Evolutionary conservation across 1,139 yeast genomes (phyloP).

Genomic region (Zhuliangozyma parablackwelliae): DNA sequence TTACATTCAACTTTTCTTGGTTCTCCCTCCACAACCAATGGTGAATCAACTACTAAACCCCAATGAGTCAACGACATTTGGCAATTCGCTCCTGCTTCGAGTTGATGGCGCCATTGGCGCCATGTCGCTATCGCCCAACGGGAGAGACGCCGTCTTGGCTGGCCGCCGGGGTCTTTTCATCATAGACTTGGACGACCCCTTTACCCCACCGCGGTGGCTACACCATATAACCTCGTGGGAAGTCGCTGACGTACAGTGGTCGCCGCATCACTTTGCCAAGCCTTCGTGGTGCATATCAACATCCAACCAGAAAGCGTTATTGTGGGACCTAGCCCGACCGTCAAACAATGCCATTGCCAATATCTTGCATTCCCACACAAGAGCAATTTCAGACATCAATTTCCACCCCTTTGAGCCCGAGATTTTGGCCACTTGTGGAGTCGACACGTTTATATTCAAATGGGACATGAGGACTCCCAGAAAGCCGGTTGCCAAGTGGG

Average conservation of each 20-base stretch:
- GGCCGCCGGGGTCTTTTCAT: constrained; percentile 83
- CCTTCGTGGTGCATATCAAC: constrained; percentile 93
- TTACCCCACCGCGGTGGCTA: constrained; percentile 89
- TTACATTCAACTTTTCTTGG: background rate
- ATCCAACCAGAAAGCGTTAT: constrained; percentile 88
- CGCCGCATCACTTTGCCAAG: constrained; percentile 72
- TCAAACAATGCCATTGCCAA: constrained; percentile 77
- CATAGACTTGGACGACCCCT: constrained; percentile 93
- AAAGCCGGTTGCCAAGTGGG: constrained; percentile 69
- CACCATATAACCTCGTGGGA: constrained; percentile 96
- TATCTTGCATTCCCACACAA: constrained; percentile 80
- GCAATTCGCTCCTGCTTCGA: constrained; percentile 72
- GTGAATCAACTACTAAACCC: constrained; percentile 15
- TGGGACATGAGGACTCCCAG: constrained; percentile 89
- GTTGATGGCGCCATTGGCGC: constrained; percentile 95
- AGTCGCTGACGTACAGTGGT: constrained; percentile 98
- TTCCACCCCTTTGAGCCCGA: constrained; percentile 89
- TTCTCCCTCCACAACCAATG: constrained; percentile 3
- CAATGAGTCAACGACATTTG: constrained; percentile 54
- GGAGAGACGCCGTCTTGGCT: constrained; percentile 90
- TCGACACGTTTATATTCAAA: constrained; percentile 78
- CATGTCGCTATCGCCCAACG: constrained; percentile 87
- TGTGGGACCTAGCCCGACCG: constrained; percentile 85
- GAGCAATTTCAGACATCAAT: constrained; percentile 94
- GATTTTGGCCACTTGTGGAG: constrained; percentile 86